Base-by-base conservation (phyloP, 1,139 yeast species). In the Hyphopichia buzzinii region DNA sequence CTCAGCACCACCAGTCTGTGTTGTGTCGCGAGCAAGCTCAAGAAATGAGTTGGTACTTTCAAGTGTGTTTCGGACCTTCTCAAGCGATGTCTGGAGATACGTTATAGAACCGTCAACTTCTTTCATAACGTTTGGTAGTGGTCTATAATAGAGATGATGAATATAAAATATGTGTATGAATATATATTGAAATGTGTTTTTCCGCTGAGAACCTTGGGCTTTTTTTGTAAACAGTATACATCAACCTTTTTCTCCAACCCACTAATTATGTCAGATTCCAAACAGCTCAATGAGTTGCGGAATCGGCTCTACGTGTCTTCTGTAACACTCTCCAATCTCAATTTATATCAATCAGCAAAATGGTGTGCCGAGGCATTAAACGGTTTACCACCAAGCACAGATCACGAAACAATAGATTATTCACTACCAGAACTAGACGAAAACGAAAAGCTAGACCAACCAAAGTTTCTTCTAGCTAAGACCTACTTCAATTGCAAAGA, bases 281-380 rank as follows among this genome's bases (percentile, higher is more conserved):
- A 24, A 5, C 12, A 11, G 4, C 12, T 26, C 15, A 14, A 7
- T 14, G 45, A 43, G 26, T 46, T 64, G 24, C 49, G 65, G 23
- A 38, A 30, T 8, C 58, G 58, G 17, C 47, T 67, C 10, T 54
- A 47, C 42, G 50, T 47, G 6, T 62, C 72, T 3, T 50, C 57
- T 19, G 48, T 45, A 13, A 42, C 46, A 17, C 54, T 71, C 12
- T 41, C 62, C 6, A 55, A 63, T 25, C 62, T 84, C 44, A 76
- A 82, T 44, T 63, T 86, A 11, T 73, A 72, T 50, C 84, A 82
- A 39, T 79, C 88, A 0, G 74, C 92, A 6, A 87, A 86, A 66
- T 87, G 96, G 96, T 71, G 70, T 38, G 82, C 88, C 2, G 96
- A 88, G 52, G 95, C 95, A 0, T 64, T 86, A 23, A 75, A 74